Conservation (phyloP, 306 rosid genomes). For the Senna tora region DNA sequence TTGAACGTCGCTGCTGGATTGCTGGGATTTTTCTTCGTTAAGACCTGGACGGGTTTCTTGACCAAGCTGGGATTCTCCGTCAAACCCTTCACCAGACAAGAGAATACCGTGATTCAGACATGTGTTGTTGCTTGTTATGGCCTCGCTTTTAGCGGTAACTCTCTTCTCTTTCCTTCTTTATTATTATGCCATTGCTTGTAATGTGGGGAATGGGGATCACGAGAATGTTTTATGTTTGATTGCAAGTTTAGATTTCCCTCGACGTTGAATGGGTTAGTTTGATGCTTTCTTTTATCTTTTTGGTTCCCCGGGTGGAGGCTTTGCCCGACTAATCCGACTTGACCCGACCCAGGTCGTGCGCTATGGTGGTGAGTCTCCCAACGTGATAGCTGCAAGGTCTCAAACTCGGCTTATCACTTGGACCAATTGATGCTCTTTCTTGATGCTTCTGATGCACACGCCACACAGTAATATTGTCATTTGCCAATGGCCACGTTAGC, state of each 20-base stretch:
- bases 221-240: not conserved
- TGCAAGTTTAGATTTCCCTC: not conserved
- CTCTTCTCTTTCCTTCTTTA: not conserved
- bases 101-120: slow-evolving; percentile 96
- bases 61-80: slow-evolving; percentile 56
- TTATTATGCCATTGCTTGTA: not conserved
- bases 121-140: slow-evolving; percentile 98
- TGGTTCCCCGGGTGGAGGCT: too few species aligned
- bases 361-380: too few species aligned
- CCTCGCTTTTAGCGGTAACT: slow-evolving; percentile 84
- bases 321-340: too few species aligned
- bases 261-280: not conserved
- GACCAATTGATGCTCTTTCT: too few species aligned
- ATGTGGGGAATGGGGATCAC: not conserved
- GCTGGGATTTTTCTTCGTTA: slow-evolving; percentile 85
- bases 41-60: slow-evolving; percentile 73
- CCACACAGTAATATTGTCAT: too few species aligned
- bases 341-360: too few species aligned
- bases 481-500: not conserved
- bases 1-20: slow-evolving; percentile 82
- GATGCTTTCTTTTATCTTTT: too few species aligned
- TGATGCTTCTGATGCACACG: too few species aligned
- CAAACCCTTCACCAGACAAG: slow-evolving; percentile 79
- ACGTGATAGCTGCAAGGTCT: too few species aligned
- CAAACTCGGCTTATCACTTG: too few species aligned